phyloP scores from a whole-genome alignment of 2,329 filamentous ascomycete species.

The Pseudogymnoascus sp. region DNA sequence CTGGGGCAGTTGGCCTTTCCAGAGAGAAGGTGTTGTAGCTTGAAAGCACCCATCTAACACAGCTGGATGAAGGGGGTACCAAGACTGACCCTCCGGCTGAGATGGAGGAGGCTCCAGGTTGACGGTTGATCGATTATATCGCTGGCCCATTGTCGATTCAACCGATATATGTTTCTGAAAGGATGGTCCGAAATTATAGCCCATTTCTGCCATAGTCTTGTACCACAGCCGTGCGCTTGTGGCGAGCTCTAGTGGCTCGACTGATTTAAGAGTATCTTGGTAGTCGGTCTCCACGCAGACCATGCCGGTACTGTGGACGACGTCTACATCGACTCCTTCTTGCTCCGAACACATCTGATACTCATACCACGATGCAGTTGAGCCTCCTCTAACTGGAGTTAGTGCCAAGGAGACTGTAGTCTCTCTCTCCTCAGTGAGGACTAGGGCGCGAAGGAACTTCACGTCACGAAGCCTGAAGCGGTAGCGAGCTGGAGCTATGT shows the following conservation, averaged over 20 bases:
- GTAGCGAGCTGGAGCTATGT: constrained; percentile 8
- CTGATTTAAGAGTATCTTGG: neutral
- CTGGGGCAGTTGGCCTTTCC: constrained; percentile 15
- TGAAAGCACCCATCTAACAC: constrained; percentile 28
- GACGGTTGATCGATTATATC: constrained; percentile 16
- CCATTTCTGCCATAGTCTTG: constrained; percentile 13
- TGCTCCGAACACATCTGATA: constrained; percentile 24
- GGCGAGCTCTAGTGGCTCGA: constrained; percentile 7
- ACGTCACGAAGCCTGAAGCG: constrained; percentile 17
- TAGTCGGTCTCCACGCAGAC: neutral
- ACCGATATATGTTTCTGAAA: constrained; percentile 15
- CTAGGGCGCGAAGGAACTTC: constrained; percentile 17
- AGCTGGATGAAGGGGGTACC: constrained; percentile 29
- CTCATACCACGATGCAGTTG: constrained; percentile 19
- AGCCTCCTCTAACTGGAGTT: neutral
- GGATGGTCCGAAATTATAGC: constrained; percentile 16
- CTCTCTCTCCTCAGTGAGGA: constrained; percentile 17
- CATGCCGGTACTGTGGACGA: constrained; percentile 22
- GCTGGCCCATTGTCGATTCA: constrained; percentile 16
- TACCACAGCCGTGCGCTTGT: constrained; percentile 12
- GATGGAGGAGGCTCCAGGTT: constrained; percentile 15
- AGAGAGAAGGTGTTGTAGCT: constrained; percentile 20
- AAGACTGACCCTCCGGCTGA: constrained; percentile 20
- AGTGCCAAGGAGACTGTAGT: neutral
- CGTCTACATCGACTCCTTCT: constrained; percentile 20